A percentile compares a stretch with the other conserved stretches of the same genome.
Evolutionary conservation across 352 stramenopile genomes (phyloP).

Genomic region (Phytopythium sindhum): DNA sequence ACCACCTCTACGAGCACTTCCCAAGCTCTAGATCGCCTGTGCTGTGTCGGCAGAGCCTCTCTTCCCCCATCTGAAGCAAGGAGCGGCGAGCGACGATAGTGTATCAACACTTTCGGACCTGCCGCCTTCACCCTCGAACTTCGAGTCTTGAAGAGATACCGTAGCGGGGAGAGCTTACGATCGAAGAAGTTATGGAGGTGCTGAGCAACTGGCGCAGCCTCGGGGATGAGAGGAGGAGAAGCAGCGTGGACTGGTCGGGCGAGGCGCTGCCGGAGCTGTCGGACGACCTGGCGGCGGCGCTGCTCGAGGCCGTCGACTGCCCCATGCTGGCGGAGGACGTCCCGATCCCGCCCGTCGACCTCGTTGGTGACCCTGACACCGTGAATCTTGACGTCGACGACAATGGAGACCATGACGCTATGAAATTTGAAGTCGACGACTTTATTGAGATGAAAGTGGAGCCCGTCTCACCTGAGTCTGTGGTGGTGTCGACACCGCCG

Average conservation of each 20-base stretch:
- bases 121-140: too few relatives aligned
- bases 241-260: background rate
- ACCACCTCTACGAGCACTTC: too few relatives aligned
- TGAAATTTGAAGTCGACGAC: too few relatives aligned
- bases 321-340: background rate
- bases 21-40: background rate
- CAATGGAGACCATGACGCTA: too few relatives aligned
- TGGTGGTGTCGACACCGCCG: background rate
- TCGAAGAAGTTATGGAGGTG: background rate
- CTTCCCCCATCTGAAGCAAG: background rate
- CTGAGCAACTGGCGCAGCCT: background rate
- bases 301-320: conserved; percentile 7
- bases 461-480: background rate
- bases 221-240: background rate
- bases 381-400: too few relatives aligned
- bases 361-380: background rate
- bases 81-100: too few relatives aligned
- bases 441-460: background rate
- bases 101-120: too few relatives aligned
- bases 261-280: conserved; percentile 7
- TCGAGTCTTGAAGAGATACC: too few relatives aligned
- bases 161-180: background rate
- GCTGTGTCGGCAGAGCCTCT: background rate
- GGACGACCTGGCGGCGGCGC: conserved; percentile 4
- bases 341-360: background rate